Conservation (phyloP, 2,329 filamentous ascomycete species). For the Fusarium algeriense region DNA sequence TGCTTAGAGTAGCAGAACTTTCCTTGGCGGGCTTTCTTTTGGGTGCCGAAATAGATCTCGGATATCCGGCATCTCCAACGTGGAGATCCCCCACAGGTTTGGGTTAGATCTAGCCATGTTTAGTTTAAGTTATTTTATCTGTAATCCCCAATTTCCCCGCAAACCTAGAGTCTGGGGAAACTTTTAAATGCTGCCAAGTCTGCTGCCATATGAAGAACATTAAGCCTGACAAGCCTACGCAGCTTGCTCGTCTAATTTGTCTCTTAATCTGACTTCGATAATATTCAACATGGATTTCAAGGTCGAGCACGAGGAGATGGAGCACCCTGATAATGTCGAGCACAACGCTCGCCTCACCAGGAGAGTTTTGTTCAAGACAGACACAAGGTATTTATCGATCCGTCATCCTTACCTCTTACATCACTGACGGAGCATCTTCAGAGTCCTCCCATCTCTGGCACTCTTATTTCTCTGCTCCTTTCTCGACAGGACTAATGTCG, state of each 20-base stretch:
- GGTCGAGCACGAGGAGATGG: constrained; percentile 6
- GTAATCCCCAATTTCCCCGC: not conserved
- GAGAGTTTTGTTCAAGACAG: constrained; percentile 11
- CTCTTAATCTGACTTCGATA: too few relatives aligned
- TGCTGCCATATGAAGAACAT: not conserved
- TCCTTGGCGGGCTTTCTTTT: constrained; percentile 2
- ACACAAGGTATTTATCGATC: not conserved
- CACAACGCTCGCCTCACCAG: not conserved
- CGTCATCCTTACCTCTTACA: not conserved
- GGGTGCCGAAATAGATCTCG: constrained; percentile 2
- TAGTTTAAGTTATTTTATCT: not conserved
- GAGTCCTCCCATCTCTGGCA: constrained; percentile 6
- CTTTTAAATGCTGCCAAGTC: constrained; percentile 6
- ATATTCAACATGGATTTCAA: constrained; percentile 4
- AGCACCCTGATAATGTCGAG: not conserved
- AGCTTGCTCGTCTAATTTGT: not conserved
- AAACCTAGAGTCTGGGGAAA: constrained; percentile 9
- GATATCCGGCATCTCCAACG: constrained; percentile 4
- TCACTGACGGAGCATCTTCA: not conserved
- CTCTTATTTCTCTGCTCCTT: constrained; percentile 7
- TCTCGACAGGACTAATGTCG: constrained; percentile 78
- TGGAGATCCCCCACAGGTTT: not conserved
- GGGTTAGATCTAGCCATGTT: not conserved
- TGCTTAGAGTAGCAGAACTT: not conserved
- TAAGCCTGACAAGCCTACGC: not conserved